A percentile compares a stretch with the other conserved stretches of the same genome.
Evolutionary conservation across 2,329 filamentous ascomycete genomes (phyloP).

Genomic region (Colletotrichum musicola): DNA sequence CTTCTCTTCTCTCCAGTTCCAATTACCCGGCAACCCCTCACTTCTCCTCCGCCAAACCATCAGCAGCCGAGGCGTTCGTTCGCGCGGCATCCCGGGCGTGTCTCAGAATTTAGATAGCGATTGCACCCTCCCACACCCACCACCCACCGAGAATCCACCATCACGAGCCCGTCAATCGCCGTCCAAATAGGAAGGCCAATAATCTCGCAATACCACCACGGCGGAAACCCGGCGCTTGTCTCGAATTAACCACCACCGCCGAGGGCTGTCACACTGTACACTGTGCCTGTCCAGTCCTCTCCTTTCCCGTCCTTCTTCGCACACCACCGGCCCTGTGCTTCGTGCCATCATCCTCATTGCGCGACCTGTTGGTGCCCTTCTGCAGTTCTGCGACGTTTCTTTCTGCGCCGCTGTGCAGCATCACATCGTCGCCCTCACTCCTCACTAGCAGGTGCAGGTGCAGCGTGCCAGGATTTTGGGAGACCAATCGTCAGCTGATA

Average conservation of each 20-base stretch:
- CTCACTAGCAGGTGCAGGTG: slow-evolving; percentile 3
- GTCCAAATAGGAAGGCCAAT: slow-evolving; percentile 41
- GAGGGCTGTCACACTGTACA: slow-evolving; percentile 34
- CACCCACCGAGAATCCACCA: slow-evolving; percentile 30
- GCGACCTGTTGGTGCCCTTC: slow-evolving; percentile 6
- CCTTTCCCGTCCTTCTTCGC: slow-evolving; percentile 17
- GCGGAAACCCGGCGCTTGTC: slow-evolving; percentile 37
- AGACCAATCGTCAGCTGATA: slow-evolving; percentile 36
- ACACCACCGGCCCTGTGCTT: slow-evolving; percentile 9
- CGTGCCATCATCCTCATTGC: neutral
- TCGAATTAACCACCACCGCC: slow-evolving; percentile 28
- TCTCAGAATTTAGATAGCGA: slow-evolving; percentile 22
- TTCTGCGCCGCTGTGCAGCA: slow-evolving; percentile 9
- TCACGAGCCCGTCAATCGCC: slow-evolving; percentile 38
- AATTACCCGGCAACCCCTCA: slow-evolving; percentile 23
- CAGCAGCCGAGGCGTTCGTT: slow-evolving; percentile 30
- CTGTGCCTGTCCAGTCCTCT: no score
- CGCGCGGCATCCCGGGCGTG: slow-evolving; percentile 4
- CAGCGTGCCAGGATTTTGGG: slow-evolving; percentile 12
- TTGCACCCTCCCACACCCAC: slow-evolving; percentile 23
- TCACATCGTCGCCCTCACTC: slow-evolving; percentile 2
- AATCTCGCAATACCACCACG: slow-evolving; percentile 38
- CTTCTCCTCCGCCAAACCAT: slow-evolving; percentile 23
- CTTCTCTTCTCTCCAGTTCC: slow-evolving; percentile 6
- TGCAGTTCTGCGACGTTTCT: slow-evolving; percentile 7